A percentile compares a stretch with the other conserved stretches of the same genome.
phyloP scores from a whole-genome alignment of 176 grass and related monocot species.

The Neostapfia colusana region DNA sequence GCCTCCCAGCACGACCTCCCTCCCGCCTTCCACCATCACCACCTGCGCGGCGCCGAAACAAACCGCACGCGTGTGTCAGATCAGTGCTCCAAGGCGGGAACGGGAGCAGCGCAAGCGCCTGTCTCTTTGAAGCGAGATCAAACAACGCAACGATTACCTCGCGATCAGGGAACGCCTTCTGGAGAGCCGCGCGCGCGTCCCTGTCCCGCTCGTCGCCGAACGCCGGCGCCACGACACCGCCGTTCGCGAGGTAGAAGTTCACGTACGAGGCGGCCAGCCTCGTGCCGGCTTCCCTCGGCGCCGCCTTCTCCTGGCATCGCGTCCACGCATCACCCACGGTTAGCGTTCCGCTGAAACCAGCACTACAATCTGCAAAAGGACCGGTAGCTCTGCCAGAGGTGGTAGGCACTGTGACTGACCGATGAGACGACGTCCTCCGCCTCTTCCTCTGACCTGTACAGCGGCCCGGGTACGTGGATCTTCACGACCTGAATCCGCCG shows the following conservation, averaged over 20 bases:
- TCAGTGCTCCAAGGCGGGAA: too few species aligned
- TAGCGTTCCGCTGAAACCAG: background rate
- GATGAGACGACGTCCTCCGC: slow-evolving; percentile 48
- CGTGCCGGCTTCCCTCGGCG: slow-evolving; percentile 55
- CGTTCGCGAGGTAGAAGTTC: slow-evolving; percentile 81
- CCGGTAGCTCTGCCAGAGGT: too few species aligned
- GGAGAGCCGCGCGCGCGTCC: slow-evolving; percentile 51
- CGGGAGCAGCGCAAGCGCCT: too few species aligned
- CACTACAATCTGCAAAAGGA: background rate
- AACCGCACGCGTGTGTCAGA: too few species aligned
- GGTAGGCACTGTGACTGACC: too few species aligned
- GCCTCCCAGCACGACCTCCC: slow-evolving; percentile 85
- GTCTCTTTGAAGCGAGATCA: background rate
- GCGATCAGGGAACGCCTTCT: slow-evolving; percentile 58
- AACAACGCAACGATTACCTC: slow-evolving; percentile 29
- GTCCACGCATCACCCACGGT: background rate
- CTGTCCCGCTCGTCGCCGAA: slow-evolving; percentile 65
- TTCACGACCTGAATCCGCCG: slow-evolving; percentile 72
- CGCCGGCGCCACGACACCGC: slow-evolving; percentile 67
- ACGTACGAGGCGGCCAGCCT: slow-evolving; percentile 85
- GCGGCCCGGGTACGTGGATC: slow-evolving; percentile 77
- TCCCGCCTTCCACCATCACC: slow-evolving; percentile 66
- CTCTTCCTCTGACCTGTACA: slow-evolving; percentile 85
- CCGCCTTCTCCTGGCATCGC: slow-evolving; percentile 55
- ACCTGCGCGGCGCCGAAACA: background rate